Evolutionary conservation across 1,284 basidiomycete species (phyloP).

Genomic region (Xerocomus amazonicus): DNA sequence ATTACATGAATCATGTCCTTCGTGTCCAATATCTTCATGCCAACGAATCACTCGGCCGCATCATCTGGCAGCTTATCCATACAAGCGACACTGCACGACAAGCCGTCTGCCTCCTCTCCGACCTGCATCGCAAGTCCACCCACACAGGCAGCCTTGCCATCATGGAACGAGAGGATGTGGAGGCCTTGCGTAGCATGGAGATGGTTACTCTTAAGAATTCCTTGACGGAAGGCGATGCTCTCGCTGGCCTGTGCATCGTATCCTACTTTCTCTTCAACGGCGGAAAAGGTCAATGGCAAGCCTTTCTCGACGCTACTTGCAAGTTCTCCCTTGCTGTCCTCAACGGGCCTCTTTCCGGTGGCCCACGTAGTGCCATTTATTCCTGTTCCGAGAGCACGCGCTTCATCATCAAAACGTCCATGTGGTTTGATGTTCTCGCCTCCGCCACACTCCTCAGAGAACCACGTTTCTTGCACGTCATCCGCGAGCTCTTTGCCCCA

Average conservation of each 20-base stretch:
- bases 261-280: constrained; percentile 73
- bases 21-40: constrained; percentile 66
- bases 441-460: constrained; percentile 59
- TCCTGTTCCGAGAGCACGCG: constrained; percentile 45
- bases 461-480: constrained; percentile 56
- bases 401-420: constrained; percentile 76
- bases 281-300: constrained; percentile 63
- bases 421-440: constrained; percentile 83
- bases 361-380: constrained; percentile 46
- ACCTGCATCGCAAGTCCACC: constrained; percentile 29
- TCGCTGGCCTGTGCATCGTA: constrained; percentile 69
- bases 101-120: constrained; percentile 52
- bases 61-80: constrained; percentile 45
- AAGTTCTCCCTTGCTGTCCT: constrained; percentile 51
- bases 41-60: constrained; percentile 45
- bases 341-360: constrained; percentile 26
- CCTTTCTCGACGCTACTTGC: constrained; percentile 58
- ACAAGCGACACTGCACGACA: constrained; percentile 41
- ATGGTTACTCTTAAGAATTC: constrained; percentile 19
- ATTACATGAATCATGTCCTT: constrained; percentile 48
- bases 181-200: constrained; percentile 30
- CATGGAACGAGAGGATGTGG: constrained; percentile 29
- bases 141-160: constrained; percentile 15
- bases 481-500: constrained; percentile 53
- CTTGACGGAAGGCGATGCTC: constrained; percentile 62